Evolutionary conservation across 2,329 filamentous ascomycete species (phyloP), one percentile per base, ranked within the genome.

Genomic region (Camillea tinctor): DNA sequence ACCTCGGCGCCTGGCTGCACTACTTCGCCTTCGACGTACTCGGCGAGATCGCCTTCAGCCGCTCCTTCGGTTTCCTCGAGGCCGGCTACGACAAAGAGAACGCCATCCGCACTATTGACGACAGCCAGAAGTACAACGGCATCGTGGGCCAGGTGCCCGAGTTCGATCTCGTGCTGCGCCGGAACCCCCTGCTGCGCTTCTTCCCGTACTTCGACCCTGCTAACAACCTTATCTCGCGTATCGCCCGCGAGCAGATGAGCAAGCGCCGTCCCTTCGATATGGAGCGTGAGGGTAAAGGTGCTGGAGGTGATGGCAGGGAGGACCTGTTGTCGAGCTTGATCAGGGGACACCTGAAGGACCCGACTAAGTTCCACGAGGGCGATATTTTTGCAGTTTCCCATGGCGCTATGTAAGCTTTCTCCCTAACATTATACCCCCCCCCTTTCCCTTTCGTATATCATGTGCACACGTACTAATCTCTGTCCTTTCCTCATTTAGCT

Each of bases 321-420:
- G 82, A 85, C 65, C 68, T 85, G 58, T 72, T 85, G 66, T 78
- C 79, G 13, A 80, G 78, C 58, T 64, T 84, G 66, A 81, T 85
- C 62, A 77, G 77, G 68, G 81, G 81, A 0, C 82, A 84, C 63
- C 68, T 83, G 26, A 81, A 82, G 68, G 78, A 81, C 24, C 78
- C 79, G 1, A 72, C 76, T 20, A 74, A 69, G 52, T 84, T 85
- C 60, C 64, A 72, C 7, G 79, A 81, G 64, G 81, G 80, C 0
- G 82, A 85, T 60, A 81, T 85, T 3, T 84, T 85, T 72, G 81
- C 83, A 7, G 80, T 85, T 4, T 80, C 82, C 3, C 82, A 85
- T 60, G 82, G 82, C 9, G 82, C 83, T 1, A 84, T 84, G 80
- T 82, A 65, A 75, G 79, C 26, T 3, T 22, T 21, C 9, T 20